phyloP scores from a whole-genome alignment of 2,329 filamentous ascomycete species.

The Cordyceps cicadae region DNA sequence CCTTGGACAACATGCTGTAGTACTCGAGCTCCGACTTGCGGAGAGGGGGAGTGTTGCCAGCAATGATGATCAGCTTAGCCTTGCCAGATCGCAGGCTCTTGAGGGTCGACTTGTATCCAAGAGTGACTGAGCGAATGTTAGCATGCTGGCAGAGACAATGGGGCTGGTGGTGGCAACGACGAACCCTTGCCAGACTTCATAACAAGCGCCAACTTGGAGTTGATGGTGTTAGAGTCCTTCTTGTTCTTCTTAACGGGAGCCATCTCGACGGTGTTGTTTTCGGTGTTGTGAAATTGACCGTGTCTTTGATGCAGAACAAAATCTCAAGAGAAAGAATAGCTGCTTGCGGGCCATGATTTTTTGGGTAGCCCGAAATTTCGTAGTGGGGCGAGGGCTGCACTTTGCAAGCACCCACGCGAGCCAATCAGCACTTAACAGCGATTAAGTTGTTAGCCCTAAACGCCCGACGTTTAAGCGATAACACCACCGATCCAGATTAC shows the following conservation, averaged over 20 bases:
- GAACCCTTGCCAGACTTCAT: conserved; percentile 68
- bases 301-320: conserved; percentile 16
- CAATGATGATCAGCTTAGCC: conserved; percentile 95
- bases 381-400: conserved; percentile 10
- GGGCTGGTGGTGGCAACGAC: conserved; percentile 10
- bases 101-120: conserved; percentile 43
- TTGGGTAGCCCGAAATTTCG: conserved; percentile 14
- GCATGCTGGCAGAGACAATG: conserved; percentile 4
- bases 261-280: conserved; percentile 48
- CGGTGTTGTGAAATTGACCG: conserved; percentile 23
- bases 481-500: conserved; percentile 22
- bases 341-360: conserved; percentile 17
- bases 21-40: conserved; percentile 97
- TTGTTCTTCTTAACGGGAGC: conserved; percentile 68
- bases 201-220: conserved; percentile 53
- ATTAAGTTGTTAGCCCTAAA: conserved; percentile 28
- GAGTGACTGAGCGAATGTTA: conserved; percentile 25
- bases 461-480: conserved; percentile 29
- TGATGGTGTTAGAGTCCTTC: conserved; percentile 71
- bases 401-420: conserved; percentile 13
- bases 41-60: conserved; percentile 92
- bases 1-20: conserved; percentile 89
- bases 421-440: conserved; percentile 21
- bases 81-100: conserved; percentile 91
- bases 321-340: conserved; percentile 13